Percentiles rank a stretch among this genome's conserved stretches.
These are phyloP conservation scores for Alternaria arborescens DNA, from an alignment of 2,329 filamentous ascomycete species.

Conservation along the genomic window DNA sequence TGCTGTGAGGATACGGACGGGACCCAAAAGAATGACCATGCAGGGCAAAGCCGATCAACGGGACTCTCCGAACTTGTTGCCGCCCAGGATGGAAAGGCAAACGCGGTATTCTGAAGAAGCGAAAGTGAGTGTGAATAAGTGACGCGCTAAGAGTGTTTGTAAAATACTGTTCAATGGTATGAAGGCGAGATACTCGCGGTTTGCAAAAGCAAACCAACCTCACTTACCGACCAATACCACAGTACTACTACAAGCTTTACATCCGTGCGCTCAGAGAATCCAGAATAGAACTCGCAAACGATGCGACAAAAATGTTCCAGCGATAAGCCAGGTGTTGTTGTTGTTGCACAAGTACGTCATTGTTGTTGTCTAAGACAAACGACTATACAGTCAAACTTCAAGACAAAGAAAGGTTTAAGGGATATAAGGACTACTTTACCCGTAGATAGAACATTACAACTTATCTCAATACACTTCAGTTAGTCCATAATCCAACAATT, in stretches of 20 bases:
- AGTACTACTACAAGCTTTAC: not conserved
- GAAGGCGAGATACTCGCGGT: not conserved
- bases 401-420: too few species aligned
- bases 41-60: conserved; percentile 5
- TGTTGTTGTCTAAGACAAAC: not conserved
- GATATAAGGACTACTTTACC: too few species aligned
- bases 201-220: not conserved
- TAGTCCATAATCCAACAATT: too few species aligned
- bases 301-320: not conserved
- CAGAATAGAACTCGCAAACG: not conserved
- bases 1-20: not conserved
- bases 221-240: not conserved
- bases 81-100: not conserved
- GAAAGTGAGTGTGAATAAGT: not conserved
- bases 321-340: not conserved
- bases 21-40: not conserved
- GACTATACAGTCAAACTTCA: too few species aligned
- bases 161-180: not conserved
- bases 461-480: too few species aligned
- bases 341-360: conserved; percentile 8
- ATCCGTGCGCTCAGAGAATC: not conserved
- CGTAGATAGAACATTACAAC: too few species aligned
- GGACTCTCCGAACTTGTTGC: not conserved
- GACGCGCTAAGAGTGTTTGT: not conserved
- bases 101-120: not conserved